These are phyloP conservation scores for Capronia epimyces DNA, from an alignment of 2,329 filamentous ascomycete genomes.

Conservation along the genomic window DNA sequence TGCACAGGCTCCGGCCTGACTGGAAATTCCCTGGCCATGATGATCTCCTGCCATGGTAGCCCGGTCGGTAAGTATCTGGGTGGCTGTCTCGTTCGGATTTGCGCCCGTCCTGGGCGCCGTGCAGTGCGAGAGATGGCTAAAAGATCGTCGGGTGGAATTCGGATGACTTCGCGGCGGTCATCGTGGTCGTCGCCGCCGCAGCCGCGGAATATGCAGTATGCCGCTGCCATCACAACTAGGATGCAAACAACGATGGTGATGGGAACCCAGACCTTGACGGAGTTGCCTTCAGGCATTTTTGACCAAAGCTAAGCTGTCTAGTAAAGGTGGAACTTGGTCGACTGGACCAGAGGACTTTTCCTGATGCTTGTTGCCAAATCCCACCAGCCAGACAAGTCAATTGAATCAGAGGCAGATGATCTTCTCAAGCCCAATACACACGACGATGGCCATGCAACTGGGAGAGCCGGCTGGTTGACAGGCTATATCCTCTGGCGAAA, in stretches of 20 bases:
- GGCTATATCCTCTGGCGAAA: too few species aligned
- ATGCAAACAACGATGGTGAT: conserved; percentile 12
- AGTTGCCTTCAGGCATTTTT: conserved; percentile 8
- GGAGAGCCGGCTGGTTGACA: too few species aligned
- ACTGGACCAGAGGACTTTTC: too few species aligned
- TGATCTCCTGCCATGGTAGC: conserved; percentile 11
- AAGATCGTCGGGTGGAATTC: conserved; percentile 1
- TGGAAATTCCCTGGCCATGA: conserved; percentile 6
- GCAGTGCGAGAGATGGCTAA: not conserved
- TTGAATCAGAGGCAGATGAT: too few species aligned
- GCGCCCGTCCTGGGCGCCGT: not conserved
- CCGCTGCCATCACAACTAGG: conserved; percentile 4
- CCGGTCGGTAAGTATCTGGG: conserved; percentile 12
- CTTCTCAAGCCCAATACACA: too few species aligned
- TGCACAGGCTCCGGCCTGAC: conserved; percentile 5
- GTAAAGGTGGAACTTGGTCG: not conserved
- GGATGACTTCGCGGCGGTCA: not conserved
- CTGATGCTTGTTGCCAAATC: too few species aligned
- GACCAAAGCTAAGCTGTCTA: not conserved
- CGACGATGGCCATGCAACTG: too few species aligned
- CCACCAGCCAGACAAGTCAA: too few species aligned
- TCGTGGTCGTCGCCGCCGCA: not conserved
- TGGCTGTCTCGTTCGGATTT: conserved; percentile 1
- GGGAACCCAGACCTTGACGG: conserved; percentile 16
- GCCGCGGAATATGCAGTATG: conserved; percentile 2